phyloP scores from a whole-genome alignment of 257 asterid species.

The Fraxinus quadrangulata region DNA sequence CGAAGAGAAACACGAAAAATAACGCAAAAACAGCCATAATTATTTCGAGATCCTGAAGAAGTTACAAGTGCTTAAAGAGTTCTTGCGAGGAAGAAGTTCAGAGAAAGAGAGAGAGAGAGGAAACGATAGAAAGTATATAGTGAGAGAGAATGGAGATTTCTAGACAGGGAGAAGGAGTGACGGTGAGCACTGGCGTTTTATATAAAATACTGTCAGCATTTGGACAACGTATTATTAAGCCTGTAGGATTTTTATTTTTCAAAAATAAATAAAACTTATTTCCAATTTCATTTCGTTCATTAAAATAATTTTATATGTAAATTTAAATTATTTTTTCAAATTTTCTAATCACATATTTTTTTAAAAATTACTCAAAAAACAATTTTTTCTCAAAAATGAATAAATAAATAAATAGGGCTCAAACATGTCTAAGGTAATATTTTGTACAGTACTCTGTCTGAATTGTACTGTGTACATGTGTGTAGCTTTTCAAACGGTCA shows the following conservation, averaged over 20 bases:
- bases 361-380: too few relatives aligned
- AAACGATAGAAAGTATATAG: background rate
- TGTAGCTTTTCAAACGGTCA: slow-evolving; percentile 39
- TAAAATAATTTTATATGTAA: too few relatives aligned
- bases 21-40: slow-evolving; percentile 61
- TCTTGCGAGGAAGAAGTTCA: slow-evolving; percentile 18
- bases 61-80: slow-evolving; percentile 15
- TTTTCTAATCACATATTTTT: too few relatives aligned
- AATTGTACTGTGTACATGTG: slow-evolving; percentile 19
- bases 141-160: slow-evolving; percentile 34
- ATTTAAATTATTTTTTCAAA: too few relatives aligned
- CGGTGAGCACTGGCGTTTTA: slow-evolving; percentile 29
- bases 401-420: too few relatives aligned
- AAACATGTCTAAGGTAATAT: background rate
- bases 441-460: slow-evolving; percentile 27
- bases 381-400: too few relatives aligned
- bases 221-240: too few relatives aligned
- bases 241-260: too few relatives aligned
- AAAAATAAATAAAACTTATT: too few relatives aligned
- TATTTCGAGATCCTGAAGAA: slow-evolving; percentile 25
- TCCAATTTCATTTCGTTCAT: too few relatives aligned
- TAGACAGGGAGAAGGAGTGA: slow-evolving; percentile 33
- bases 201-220: too few relatives aligned
- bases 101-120: background rate
- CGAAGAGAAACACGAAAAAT: slow-evolving; percentile 48